Percentiles rank a stretch among this genome's conserved stretches.
Evolutionary conservation across 2,329 filamentous ascomycete genomes (phyloP).

Genomic region (Fusarium sp.): DNA sequence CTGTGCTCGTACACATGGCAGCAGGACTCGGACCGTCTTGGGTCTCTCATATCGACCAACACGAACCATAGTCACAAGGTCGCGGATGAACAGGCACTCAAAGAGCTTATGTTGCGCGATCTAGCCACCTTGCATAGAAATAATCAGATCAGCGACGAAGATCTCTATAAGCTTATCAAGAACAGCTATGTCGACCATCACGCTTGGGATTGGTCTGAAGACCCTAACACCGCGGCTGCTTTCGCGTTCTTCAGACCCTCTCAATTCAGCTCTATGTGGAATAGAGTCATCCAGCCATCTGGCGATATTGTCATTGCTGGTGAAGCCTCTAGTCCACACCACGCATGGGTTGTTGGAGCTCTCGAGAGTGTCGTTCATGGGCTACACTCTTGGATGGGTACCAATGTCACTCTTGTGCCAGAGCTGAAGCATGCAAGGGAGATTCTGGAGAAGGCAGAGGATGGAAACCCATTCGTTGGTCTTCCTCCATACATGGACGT

Average conservation of each 20-base stretch:
- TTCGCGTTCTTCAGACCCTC: slow-evolving; percentile 28
- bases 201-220: slow-evolving; percentile 5
- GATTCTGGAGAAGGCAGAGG: not conserved
- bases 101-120: slow-evolving; percentile 6
- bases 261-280: slow-evolving; percentile 27
- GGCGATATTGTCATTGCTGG: slow-evolving; percentile 28
- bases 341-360: slow-evolving; percentile 18
- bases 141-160: not conserved
- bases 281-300: slow-evolving; percentile 18
- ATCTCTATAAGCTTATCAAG: slow-evolving; percentile 8
- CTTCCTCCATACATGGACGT: slow-evolving; percentile 11
- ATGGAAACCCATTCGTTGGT: slow-evolving; percentile 1
- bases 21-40: slow-evolving; percentile 16
- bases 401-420: not conserved
- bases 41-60: slow-evolving; percentile 3
- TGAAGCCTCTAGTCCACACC: slow-evolving; percentile 20
- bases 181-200: slow-evolving; percentile 15
- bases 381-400: slow-evolving; percentile 14
- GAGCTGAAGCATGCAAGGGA: slow-evolving; percentile 4
- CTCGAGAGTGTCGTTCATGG: slow-evolving; percentile 15
- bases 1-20: slow-evolving; percentile 22
- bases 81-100: slow-evolving; percentile 2
- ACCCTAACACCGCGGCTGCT: slow-evolving; percentile 19
- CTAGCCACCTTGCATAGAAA: slow-evolving; percentile 6
- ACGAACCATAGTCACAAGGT: slow-evolving; percentile 2